Conservation (phyloP, 495 filamentous ascomycete species). For the Halenospora varia region DNA sequence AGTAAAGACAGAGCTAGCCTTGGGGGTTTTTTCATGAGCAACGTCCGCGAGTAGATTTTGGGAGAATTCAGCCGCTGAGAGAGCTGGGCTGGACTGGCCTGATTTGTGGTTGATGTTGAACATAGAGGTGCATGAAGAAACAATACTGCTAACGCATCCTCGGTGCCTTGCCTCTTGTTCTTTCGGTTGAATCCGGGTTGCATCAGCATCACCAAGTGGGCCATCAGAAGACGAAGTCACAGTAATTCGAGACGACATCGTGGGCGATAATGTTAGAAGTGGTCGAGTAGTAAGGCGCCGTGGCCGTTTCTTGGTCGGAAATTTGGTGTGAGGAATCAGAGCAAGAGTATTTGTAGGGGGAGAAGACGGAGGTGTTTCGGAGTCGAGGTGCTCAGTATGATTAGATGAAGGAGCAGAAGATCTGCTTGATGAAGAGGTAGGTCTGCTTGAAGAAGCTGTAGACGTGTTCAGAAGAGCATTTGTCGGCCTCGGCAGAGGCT, state of each 20-base stretch:
- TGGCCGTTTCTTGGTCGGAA: neutral
- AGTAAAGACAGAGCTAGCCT: neutral
- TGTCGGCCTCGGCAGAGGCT: conserved; percentile 14
- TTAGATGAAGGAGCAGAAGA: neutral
- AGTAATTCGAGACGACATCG: neutral
- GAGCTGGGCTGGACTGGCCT: no score
- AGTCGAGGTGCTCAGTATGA: neutral
- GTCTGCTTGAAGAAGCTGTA: conserved; percentile 22
- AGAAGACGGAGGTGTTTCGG: neutral
- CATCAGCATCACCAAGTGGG: no score
- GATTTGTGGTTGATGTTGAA: no score
- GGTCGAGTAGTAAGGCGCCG: conserved; percentile 8
- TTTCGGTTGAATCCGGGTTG: no score
- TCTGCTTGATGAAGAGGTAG: conserved; percentile 4
- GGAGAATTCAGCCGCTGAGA: no score
- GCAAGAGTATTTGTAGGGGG: neutral
- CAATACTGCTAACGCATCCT: no score
- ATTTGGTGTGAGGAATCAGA: neutral
- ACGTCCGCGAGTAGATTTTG: no score
- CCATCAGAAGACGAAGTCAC: neutral
- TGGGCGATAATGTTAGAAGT: neutral
- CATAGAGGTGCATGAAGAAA: no score
- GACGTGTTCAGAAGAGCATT: conserved; percentile 17
- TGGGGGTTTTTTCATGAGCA: no score
- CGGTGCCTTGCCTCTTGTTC: no score